Evolutionary conservation across 2,329 filamentous ascomycete genomes (phyloP), one percentile per base, ranked within the genome.

Genomic region (Myriosclerotinia curreyana): DNA sequence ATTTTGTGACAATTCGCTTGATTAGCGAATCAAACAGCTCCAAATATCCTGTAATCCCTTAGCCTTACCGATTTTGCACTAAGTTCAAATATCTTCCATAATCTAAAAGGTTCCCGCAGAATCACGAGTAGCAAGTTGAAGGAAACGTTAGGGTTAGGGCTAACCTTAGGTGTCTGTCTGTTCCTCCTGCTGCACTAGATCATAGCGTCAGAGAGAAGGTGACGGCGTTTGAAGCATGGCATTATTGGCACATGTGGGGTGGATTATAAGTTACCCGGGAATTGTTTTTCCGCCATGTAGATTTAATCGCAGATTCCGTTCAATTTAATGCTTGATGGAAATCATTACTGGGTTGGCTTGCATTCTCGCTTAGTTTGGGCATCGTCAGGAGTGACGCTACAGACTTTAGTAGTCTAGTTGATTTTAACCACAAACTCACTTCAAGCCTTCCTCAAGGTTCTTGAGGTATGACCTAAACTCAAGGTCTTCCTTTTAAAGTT

Each of bases 351-450:
- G 28, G 50, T 31, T 52, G 28, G 3, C 40, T 52, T 56, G 40
- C 54, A 34, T 58, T 58, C 54, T 58, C 54, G 54, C 54, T 58
- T 58, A 58, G 20, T 34, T 58, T 58, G 54, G 54, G 54, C 54
- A 58, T 22, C 54, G 46, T 46, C 54, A 12, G 34, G 22, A 42
- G 9, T 44, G n/a, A 31, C 28, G 31, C 5, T 7, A 56, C 20
- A 3, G 54, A 34, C 44, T 20, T 8, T 48, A 48, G 8, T 48
- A 44, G 20, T 8, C 20, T 25, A 49, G 46, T 22, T 12, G 11
- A 22, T 25, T 5, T 25, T 46, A 3, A 11, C 11, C 15, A 2
- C 3, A 46, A 34, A 8, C 20, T 22, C 28, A 46, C 15, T 40
- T 58, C 28, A 31, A 20, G 31, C 11, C 31, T 52, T 11, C 11